Conservation (phyloP, 345 rosid species). For the Rhodamnia argentea region DNA sequence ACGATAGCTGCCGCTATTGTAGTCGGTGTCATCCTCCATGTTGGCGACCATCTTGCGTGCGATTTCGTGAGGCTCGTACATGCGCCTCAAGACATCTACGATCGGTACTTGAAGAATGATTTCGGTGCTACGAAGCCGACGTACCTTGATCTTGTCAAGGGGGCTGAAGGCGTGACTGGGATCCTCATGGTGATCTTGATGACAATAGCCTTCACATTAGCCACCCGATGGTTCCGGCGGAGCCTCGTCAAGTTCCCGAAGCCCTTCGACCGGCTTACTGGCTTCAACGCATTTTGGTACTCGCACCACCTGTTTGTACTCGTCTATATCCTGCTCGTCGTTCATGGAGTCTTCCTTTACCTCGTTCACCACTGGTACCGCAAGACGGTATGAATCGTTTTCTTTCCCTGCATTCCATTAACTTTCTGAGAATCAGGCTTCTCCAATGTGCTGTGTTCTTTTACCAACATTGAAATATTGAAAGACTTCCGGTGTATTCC, state of each 20-base stretch:
- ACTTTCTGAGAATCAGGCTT: not conserved
- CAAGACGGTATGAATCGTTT: constrained; percentile 54
- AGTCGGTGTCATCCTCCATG: constrained; percentile 66
- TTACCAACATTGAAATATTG: not conserved
- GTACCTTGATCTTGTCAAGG: constrained; percentile 54
- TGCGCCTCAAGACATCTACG: constrained; percentile 17
- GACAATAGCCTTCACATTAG: constrained; percentile 74
- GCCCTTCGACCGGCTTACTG: constrained; percentile 87
- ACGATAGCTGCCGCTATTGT: constrained; percentile 94
- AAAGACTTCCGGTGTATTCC: not conserved
- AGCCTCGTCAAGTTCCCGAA: constrained; percentile 68
- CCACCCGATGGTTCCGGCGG: constrained; percentile 72
- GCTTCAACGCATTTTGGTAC: constrained; percentile 97
- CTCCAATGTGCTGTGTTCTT: not conserved
- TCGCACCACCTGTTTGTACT: constrained; percentile 78
- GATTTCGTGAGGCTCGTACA: constrained; percentile 73
- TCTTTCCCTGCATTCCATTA: not conserved
- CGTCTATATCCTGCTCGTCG: constrained; percentile 61
- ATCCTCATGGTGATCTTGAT: constrained; percentile 63
- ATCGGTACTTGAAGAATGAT: constrained; percentile 16
- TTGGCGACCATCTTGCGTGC: constrained; percentile 76
- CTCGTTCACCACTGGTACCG: constrained; percentile 68
- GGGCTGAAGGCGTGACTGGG: constrained; percentile 72
- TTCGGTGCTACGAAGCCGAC: constrained; percentile 57
- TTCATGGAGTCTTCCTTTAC: constrained; percentile 65